Base-by-base conservation (phyloP, 129 eudicot species). In the Centrapalus pauciflorus region DNA sequence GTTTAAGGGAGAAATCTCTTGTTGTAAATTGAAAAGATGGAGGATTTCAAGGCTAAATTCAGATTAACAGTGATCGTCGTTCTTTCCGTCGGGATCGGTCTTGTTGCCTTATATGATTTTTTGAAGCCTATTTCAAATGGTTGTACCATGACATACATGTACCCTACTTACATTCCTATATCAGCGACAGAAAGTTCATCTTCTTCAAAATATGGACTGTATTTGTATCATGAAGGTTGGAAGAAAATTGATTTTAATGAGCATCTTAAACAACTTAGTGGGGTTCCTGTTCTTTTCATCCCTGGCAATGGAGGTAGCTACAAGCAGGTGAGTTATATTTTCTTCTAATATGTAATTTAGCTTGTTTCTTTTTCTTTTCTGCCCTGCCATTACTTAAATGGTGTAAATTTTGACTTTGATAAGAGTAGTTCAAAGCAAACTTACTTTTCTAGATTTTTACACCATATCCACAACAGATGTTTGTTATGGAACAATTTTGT, bases 251-350 rank as follows among this genome's bases (percentile, higher is more conserved):
- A 94, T 76, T 86, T 80, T 52, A 61, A 66, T 2, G 88, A 89
- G 68, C 99, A 86, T 73, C 61, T 94, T 26, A 89, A 82, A 80
- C 79, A 74, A 77, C 88, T 89, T 40, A 89, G 57, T 27, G 99
- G 99, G 1, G 87, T 84, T 69, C 99, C 99, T 27, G 86, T 89
- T 61, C 89, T 94, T 67, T 94, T 94, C 67, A 89, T 94, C 26
- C 99, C 99, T 13, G 99, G 99, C 8, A 89, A 89, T 70, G 95
- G 99, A 49, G 99, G 99, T 72, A 94, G 99, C 84, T 94, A 94
- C 84, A 94, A 94, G 71, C 99, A 94, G 96, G 99, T 81, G 71
- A 71, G 73, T 56, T 55, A 13, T 38, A 20, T 27, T 63, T 12
- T 13, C 14, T 17, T 55, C n/a, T 52, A 10, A 24, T 48, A 27